These are phyloP conservation scores for Neurospora sp. DNA, from an alignment of 495 filamentous ascomycete species.

Conservation along the genomic window DNA sequence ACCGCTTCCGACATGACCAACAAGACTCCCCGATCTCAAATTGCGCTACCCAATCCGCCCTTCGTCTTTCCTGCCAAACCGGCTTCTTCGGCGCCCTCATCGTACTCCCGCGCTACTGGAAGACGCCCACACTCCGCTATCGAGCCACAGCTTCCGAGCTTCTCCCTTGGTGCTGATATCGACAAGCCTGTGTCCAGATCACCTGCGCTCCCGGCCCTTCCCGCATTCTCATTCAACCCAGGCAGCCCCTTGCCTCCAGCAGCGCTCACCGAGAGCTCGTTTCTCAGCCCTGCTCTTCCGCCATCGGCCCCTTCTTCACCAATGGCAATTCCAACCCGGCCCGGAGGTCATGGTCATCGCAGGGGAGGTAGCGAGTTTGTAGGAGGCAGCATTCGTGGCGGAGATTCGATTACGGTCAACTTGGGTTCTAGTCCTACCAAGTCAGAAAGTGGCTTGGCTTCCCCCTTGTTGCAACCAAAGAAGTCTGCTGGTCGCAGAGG, in stretches of 20 bases:
- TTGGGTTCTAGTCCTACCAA: conserved; percentile 56
- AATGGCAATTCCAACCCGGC: conserved; percentile 28
- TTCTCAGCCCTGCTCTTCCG: conserved; percentile 33
- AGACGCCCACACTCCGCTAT: conserved; percentile 39
- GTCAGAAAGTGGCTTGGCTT: conserved; percentile 44
- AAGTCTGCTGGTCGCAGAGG: conserved; percentile 47
- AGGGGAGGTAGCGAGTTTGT: conserved; percentile 72
- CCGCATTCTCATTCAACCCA: conserved; percentile 58
- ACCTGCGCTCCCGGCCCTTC: conserved; percentile 48
- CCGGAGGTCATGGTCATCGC: conserved; percentile 48
- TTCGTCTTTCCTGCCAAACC: conserved; percentile 10
- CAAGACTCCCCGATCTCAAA: conserved; percentile 37
- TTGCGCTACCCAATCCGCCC: conserved; percentile 57
- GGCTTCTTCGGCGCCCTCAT: conserved; percentile 33
- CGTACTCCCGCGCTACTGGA: conserved; percentile 33
- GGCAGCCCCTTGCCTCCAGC: conserved; percentile 23
- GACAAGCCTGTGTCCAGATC: conserved; percentile 18
- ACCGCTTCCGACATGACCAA: conserved; percentile 8
- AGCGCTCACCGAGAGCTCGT: conserved; percentile 17
- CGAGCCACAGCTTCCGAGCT: conserved; percentile 19
- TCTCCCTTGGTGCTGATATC: conserved; percentile 10
- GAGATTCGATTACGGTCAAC: conserved; percentile 39
- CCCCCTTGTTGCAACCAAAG: conserved; percentile 38
- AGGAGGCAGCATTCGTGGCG: conserved; percentile 55
- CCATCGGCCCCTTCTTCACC: conserved; percentile 32